Base-by-base conservation (phyloP, 805 yeast species). In the Cyberlindnera amylophila region DNA sequence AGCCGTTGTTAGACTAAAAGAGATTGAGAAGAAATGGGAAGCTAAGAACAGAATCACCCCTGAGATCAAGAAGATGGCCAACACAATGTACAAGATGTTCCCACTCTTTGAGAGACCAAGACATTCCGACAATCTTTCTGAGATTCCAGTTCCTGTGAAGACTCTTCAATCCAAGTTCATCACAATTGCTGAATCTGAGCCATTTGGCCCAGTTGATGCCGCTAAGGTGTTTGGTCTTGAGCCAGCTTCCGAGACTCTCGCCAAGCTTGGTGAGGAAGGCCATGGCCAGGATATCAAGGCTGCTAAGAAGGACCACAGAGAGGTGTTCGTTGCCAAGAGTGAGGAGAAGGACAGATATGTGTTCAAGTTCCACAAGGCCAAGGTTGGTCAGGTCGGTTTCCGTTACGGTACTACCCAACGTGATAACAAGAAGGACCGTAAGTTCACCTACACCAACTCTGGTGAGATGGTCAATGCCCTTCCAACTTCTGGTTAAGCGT, bases 161-260 rank as follows among this genome's bases (percentile, higher is more conserved):
- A 85, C 96, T 3, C 70, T 82, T 49, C 80, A 79, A 50, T 87
- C 95, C 50, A 73, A 91, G 51, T 90, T 90, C 70, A 66, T 87
- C 59, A 84, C 95, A 11, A 82, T 91, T 61, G 91, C 96, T 9
- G 99, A 91, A 66, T 81, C 89, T 21, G 95, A 89, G 67, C 96
- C 96, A 9, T 90, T 91, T 61, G 96, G 96, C 6, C 96, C 97
- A 5, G 74, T 89, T 6, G 98, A 93, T 59, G 97, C 99, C 12
- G 96, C 99, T 38, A 70, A 79, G 44, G 76, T 84, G 31, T 77
- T 87, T 50, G 89, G 75, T 33, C 72, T 91, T 50, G 90, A 86
- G 61, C 95, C 96, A n/a, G 97, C 98, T 23, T 76, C 79, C 36
- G 79, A 72, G 29, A 85, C 93, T 3, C 72, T 90, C 53, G 78